These are phyloP conservation scores for Xylaria intraflava DNA, from an alignment of 495 filamentous ascomycete genomes.

Conservation along the genomic window DNA sequence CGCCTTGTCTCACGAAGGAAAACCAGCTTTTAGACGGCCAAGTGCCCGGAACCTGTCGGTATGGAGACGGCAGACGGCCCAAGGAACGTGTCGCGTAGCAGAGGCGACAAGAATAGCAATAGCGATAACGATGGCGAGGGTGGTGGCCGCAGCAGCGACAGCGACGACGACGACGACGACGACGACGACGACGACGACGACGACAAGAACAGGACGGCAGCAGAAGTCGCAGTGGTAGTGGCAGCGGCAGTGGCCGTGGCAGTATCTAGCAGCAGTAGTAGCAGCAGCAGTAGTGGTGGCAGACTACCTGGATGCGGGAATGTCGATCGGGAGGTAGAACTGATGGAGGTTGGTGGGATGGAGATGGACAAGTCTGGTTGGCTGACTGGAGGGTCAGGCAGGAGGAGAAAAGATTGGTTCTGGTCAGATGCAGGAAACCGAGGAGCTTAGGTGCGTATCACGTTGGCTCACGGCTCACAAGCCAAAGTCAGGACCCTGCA, in stretches of 20 bases:
- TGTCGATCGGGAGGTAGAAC: conserved; percentile 8
- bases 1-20: background rate
- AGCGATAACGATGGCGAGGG: background rate
- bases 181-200: background rate
- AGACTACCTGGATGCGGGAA: background rate
- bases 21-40: background rate
- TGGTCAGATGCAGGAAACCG: conserved; percentile 28
- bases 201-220: background rate
- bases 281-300: background rate
- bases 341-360: conserved; percentile 10
- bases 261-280: conserved; percentile 13
- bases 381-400: conserved; percentile 21
- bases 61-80: background rate
- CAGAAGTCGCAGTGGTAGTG: no score
- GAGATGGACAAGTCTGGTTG: conserved; percentile 22
- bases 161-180: background rate
- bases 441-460: conserved; percentile 14
- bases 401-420: conserved; percentile 19
- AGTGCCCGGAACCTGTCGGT: background rate
- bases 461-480: conserved; percentile 10
- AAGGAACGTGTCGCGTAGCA: background rate
- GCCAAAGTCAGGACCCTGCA: conserved; percentile 9
- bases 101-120: background rate
- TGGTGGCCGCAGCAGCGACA: background rate
- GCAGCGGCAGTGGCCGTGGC: conserved; percentile 3